Evolutionary conservation across 495 filamentous ascomycete genomes (phyloP), one percentile per base, ranked within the genome.

Genomic region (Hamigera avellanea): DNA sequence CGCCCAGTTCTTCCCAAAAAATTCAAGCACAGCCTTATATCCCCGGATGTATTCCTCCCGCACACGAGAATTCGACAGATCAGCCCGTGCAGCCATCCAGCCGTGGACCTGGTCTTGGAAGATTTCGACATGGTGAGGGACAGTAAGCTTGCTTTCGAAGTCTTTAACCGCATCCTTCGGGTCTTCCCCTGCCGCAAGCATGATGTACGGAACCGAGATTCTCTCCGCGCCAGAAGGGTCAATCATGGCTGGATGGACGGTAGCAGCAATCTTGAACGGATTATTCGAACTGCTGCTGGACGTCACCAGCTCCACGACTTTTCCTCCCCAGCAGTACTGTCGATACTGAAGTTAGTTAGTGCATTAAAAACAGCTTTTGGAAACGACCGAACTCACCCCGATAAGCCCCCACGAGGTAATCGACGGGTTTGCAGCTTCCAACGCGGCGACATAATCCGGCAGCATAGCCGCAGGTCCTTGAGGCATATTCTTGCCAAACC

Each of bases 161-260:
- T 70, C 54, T 56, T 72, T 64, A 18, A 86, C 76, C 35, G 70
- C 73, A 26, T 78, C 73, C 0, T 54, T 49, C 8, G 59, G 47
- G 50, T 79, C 75, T 41, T 79, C 75, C 41, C 56, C 57, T 2
- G 70, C 73, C 1, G 74, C 73, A 4, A 80, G 62, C 47, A 80
- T 40, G 34, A 62, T 61, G 4, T 73, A 37, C 0, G 75, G 75
- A 4, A 78, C 50, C 43, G 64, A 66, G 56, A 78, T 74, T 12
- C 39, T 46, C 40, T 57, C 49, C 18, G 80, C 79, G 43, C 83
- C 80, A 16, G 64, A 53, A 9, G 80, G 72, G 43, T 84, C 78
- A 3, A 86, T 70, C 76, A 83, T 81, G 21, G 81, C 83, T 0
- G 83, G 84, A 51, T 88, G 84, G 39, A 59, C 60, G 36, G 75